A percentile compares a stretch with the other conserved stretches of the same genome.
Evolutionary conservation across 75 land plant species (phyloP).

Genomic region (Cryptomeria japonica): DNA sequence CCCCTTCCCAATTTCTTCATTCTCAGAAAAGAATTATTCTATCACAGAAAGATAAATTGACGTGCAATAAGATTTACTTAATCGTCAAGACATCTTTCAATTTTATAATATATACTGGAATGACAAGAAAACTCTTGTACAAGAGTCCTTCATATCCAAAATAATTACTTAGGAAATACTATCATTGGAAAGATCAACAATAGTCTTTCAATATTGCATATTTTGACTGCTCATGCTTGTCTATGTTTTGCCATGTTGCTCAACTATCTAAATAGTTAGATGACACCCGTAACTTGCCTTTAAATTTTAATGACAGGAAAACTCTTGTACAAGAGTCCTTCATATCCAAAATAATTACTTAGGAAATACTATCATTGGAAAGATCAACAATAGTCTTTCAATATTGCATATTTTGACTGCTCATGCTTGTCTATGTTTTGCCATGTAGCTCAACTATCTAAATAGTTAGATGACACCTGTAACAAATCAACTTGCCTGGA

Average conservation of each 20-base stretch:
- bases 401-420: not conserved
- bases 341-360: not conserved
- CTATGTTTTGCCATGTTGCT: not conserved
- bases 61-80: not conserved
- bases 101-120: not conserved
- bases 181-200: not conserved
- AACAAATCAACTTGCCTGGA: not conserved
- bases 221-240: not conserved
- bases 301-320: not conserved
- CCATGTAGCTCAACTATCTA: not conserved
- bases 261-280: not conserved
- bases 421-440: not conserved
- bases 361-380: not conserved
- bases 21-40: not conserved
- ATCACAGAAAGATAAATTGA: not conserved
- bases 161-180: not conserved
- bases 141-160: not conserved
- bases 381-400: not conserved
- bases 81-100: not conserved
- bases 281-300: too few species aligned
- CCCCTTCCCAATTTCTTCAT: not conserved
- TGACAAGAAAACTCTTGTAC: not conserved
- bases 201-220: not conserved
- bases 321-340: not conserved
- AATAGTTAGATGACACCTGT: not conserved